Percentiles rank a stretch among this genome's conserved stretches.
phyloP scores from a whole-genome alignment of 2,329 filamentous ascomycete species.

The Camptophora hylomeconis region DNA sequence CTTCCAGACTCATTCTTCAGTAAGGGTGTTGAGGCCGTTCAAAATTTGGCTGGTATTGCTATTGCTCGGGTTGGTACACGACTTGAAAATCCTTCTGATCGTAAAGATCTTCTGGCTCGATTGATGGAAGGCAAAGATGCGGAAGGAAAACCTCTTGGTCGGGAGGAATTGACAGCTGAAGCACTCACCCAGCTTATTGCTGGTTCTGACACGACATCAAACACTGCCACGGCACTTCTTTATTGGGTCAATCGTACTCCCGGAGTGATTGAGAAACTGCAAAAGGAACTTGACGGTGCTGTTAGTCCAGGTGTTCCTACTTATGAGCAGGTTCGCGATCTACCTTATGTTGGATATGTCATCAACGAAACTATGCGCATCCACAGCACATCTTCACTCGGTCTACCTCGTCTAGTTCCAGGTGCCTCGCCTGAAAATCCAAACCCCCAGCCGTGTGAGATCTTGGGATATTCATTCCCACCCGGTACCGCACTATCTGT shows the following conservation, averaged over 20 bases:
- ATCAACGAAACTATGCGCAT: conserved; percentile 77
- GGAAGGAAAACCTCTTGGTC: conserved; percentile 59
- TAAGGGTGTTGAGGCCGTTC: conserved; percentile 55
- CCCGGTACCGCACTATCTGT: conserved; percentile 65
- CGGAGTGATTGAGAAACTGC: conserved; percentile 57
- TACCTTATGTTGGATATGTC: conserved; percentile 62
- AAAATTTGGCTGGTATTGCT: conserved; percentile 76
- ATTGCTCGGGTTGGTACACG: conserved; percentile 67
- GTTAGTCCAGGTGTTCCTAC: conserved; percentile 50
- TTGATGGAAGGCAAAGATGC: conserved; percentile 80
- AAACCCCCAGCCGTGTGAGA: conserved; percentile 44
- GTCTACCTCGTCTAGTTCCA: conserved; percentile 65
- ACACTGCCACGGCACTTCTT: conserved; percentile 69
- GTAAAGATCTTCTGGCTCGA: conserved; percentile 67
- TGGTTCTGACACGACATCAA: conserved; percentile 53
- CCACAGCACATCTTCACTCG: conserved; percentile 76
- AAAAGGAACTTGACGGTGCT: conserved; percentile 59
- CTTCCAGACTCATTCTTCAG: conserved; percentile 73
- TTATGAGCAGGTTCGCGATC: conserved; percentile 59
- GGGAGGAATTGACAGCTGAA: conserved; percentile 74
- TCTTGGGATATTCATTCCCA: conserved; percentile 57
- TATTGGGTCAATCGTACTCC: conserved; percentile 63
- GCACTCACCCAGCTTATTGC: conserved; percentile 77
- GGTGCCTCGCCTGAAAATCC: conserved; percentile 17
- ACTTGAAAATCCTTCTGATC: conserved; percentile 47